These are phyloP conservation scores for Fermentozyma sake DNA, from an alignment of 1,139 yeast genomes.

Conservation along the genomic window DNA sequence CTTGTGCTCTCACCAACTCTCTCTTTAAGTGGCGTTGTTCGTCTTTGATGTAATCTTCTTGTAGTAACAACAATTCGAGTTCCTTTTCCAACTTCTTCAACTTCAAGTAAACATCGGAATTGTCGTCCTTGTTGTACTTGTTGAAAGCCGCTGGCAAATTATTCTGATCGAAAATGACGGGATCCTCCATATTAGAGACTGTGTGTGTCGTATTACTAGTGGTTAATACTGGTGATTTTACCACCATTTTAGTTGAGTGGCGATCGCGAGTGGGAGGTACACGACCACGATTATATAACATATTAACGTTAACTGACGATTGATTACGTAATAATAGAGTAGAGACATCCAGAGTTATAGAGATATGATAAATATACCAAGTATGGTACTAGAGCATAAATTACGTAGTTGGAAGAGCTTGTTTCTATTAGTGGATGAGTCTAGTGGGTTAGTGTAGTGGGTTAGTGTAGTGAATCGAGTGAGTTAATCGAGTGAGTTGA, in stretches of 20 bases:
- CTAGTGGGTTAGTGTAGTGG: no score
- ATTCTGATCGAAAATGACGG: conserved; percentile 16
- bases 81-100: conserved; percentile 88
- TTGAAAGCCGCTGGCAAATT: conserved; percentile 9
- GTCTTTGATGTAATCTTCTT: conserved; percentile 95
- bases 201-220: conserved; percentile 5
- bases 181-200: conserved; percentile 18
- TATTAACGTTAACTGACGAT: conserved; percentile 1
- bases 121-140: conserved; percentile 27
- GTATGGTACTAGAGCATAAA: no score
- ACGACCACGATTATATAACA: conserved; percentile 1
- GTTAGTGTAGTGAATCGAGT: no score
- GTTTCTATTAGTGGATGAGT: no score
- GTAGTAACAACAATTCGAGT: conserved; percentile 74
- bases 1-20: conserved; percentile 94
- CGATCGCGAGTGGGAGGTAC: conserved; percentile 4
- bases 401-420: no score
- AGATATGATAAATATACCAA: no score
- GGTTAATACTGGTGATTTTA: conserved; percentile 1
- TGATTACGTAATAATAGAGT: no score
- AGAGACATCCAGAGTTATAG: no score
- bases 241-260: conserved; percentile 9
- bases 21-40: conserved; percentile 95
- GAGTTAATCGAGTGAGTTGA: no score
- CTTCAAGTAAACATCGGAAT: conserved; percentile 70